Evolutionary conservation across 2,329 filamentous ascomycete species (phyloP), one percentile per base, ranked within the genome.

Genomic region (Fusarium vanettenii): DNA sequence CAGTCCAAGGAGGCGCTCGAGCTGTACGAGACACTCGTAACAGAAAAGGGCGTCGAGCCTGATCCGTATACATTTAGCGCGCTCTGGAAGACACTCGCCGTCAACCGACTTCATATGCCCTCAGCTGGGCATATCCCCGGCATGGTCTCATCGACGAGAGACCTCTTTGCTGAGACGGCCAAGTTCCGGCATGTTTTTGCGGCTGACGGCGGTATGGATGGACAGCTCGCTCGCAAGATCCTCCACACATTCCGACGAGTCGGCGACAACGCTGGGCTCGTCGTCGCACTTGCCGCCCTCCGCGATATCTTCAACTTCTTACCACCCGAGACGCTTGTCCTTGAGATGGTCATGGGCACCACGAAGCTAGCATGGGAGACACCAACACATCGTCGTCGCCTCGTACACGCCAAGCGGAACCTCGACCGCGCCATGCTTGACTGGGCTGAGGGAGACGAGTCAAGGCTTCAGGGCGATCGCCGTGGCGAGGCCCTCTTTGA

Each of bases 11-110:
- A 88, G 60, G 89, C 93, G 0, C 86, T 89, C 76, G 79, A 83
- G 4, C 86, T 91, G 33, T 94, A 91, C 80, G 80, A 83, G 11
- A 81, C 83, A 20, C 87, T 94, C 79, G 87, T 89, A 33, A 75
- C 81, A 11, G 82, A 87, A 29, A 83, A 85, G 39, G 84, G 82
- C 35, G 80, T 93, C 45, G 82, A 85, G 60, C 92, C 92, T 1
- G 92, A 94, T 73, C 86, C 91, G 0, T 89, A 92, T 81, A 94
- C 92, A 2, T 94, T 92, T 79, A 88, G 90, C 70, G 88, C 89
- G 18, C 87, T 94, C 16, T 95, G 92, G 91, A 88, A 89, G 80
- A 85, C 88, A 11, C 83, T 91, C 31, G 84, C 84, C 5, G 81
- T 88, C 73, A 90, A 90, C 80, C 85, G 87, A 6, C 80, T 87